Conservation (phyloP, 352 stramenopile species). For the Phytophthora tentaculata region DNA sequence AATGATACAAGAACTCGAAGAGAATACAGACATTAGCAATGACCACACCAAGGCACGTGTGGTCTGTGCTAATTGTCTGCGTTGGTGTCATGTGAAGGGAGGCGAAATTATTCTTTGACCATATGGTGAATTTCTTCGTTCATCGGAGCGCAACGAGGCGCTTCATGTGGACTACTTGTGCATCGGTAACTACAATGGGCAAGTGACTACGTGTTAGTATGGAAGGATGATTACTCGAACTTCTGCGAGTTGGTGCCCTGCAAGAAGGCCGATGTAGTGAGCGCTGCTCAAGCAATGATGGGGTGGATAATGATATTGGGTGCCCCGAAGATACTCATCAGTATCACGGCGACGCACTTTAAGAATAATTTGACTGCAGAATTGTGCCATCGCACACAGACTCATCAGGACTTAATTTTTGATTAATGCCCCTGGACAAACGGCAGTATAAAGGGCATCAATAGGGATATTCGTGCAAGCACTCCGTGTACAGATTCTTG, state of each 20-base stretch:
- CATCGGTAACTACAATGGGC: slow-evolving; percentile 4
- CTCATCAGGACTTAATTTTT: slow-evolving; percentile 8
- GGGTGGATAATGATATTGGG: slow-evolving; percentile 7
- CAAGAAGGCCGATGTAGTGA: background rate
- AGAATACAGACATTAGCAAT: background rate
- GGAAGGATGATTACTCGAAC: slow-evolving; percentile 12
- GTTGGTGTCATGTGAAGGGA: slow-evolving; percentile 13
- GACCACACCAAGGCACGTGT: background rate
- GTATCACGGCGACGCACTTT: slow-evolving; percentile 8
- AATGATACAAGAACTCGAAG: slow-evolving; percentile 4
- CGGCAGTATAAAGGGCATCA: slow-evolving; percentile 2
- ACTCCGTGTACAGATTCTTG: background rate
- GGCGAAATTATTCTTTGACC: slow-evolving; percentile 1
- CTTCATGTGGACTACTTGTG: slow-evolving; percentile 13
- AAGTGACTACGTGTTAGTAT: slow-evolving; percentile 3
- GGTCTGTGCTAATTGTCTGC: background rate
- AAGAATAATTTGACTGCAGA: slow-evolving; percentile 9
- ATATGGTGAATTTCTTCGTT: background rate
- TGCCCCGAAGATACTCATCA: background rate
- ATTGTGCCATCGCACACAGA: slow-evolving; percentile 1
- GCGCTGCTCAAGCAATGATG: slow-evolving; percentile 6
- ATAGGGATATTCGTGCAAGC: background rate
- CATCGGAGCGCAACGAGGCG: background rate
- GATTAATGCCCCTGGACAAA: slow-evolving; percentile 13
- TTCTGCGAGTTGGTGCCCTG: slow-evolving; percentile 4